Evolutionary conservation across 768 basidiomycete species (phyloP), one percentile per base, ranked within the genome.

Genomic region (Cubamyces sp.): DNA sequence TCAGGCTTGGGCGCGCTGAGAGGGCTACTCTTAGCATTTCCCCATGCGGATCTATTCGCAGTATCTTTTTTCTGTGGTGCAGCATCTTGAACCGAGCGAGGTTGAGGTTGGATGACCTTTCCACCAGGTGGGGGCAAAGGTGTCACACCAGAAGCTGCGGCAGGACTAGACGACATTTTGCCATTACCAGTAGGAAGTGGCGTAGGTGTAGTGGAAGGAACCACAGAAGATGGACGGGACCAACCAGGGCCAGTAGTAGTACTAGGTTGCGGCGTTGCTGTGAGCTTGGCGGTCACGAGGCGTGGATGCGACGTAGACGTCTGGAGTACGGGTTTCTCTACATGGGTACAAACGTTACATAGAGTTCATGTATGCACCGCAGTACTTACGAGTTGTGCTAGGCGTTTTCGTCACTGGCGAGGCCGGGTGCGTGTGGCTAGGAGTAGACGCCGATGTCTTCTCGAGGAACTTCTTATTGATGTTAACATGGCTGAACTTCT

Each of bases 391-490:
- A 64, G 77, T 76, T 45, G 84, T 73, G 49, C 78, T 80, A 34
- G 82, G 84, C 11, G 82, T 64, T 75, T 87, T 91, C 60, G 75
- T 66, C 43, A 79, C 69, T 49, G 78, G 71, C 34, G 81, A 78
- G 52, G 73, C 72, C 21, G 82, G 75, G 26, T 81, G 76, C 51
- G 78, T 69, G 19, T 84, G 76, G 39, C 79, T 69, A 25, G 84
- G 72, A 49, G 78, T 75, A 25, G 86, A 79, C 43, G 85, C 78
- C 6, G 86, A 86, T 57, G 89, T 90, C 82, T 96, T 96, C 79
- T 94, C 91, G 45, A 98, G 79, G 75, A 98, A 98, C 76, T 92
- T 94, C 85, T 95, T 96, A 80, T 93, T 96, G 75, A 98, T 93
- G 72, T 94, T 94, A 64, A 94, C 86, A 28, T 93, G 85, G 72